Evolutionary conservation across 805 yeast species (phyloP).

Genomic region (Candida sonorensis): DNA sequence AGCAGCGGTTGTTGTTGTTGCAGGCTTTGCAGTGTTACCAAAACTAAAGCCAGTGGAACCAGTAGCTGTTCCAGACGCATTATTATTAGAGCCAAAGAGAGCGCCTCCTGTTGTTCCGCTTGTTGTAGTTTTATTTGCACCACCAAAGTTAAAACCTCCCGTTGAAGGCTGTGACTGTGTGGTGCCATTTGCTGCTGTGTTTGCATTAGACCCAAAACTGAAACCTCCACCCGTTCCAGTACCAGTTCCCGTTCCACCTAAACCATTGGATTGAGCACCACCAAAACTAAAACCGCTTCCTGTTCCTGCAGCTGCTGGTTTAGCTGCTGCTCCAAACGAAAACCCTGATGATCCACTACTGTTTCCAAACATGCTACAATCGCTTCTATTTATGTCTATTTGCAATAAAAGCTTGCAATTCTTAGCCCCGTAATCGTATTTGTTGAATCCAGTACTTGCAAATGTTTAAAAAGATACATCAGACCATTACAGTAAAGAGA

Average conservation of each 20-base stretch:
- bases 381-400: background rate
- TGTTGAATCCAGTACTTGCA: too few relatives aligned
- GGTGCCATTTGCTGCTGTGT: constrained; percentile 5
- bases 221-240: constrained; percentile 1
- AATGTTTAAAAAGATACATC: too few relatives aligned
- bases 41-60: constrained; percentile 5
- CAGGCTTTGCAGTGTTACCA: too few relatives aligned
- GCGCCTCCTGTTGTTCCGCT: constrained; percentile 1
- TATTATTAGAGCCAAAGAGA: constrained; percentile 2
- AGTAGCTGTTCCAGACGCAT: constrained; percentile 4
- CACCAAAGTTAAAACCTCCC: constrained; percentile 2
- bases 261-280: too few relatives aligned
- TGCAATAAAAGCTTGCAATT: too few relatives aligned
- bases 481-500: too few relatives aligned
- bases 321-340: constrained; percentile 1
- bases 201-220: too few relatives aligned
- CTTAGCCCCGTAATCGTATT: too few relatives aligned
- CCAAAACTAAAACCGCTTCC: constrained; percentile 4
- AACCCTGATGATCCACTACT: background rate
- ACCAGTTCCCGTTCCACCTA: background rate
- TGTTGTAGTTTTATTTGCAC: constrained; percentile 5
- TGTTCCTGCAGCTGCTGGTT: constrained; percentile 1
- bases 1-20: background rate
- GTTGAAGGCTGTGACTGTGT: too few relatives aligned
- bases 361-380: background rate